Percentiles rank a stretch among this genome's conserved stretches.
Evolutionary conservation across 257 asterid species (phyloP).

Genomic region (Rehmannia glutinosa): DNA sequence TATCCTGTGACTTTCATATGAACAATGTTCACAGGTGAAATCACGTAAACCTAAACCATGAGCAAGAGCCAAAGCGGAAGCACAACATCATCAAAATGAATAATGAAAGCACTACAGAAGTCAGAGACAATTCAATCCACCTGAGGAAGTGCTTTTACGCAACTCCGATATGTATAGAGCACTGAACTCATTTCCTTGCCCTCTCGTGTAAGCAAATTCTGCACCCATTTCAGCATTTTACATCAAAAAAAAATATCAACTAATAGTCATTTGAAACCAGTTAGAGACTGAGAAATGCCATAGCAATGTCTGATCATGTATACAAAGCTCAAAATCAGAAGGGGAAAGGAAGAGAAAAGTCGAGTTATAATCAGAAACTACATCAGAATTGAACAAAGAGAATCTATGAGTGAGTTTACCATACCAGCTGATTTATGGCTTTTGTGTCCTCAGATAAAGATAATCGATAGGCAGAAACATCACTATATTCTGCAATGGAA

Average conservation of each 20-base stretch:
- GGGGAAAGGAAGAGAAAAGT: not conserved
- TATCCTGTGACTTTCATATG: not conserved
- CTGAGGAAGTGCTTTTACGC: constrained; percentile 99
- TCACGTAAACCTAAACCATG: no score
- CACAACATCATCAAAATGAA: not conserved
- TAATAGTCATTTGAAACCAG: constrained; percentile 10
- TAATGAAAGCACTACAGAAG: not conserved
- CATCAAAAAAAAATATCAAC: constrained; percentile 3
- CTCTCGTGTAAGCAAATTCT: constrained; percentile 82
- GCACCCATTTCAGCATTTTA: constrained; percentile 33
- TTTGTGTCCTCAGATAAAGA: constrained; percentile 93
- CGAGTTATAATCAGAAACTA: not conserved
- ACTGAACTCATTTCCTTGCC: constrained; percentile 98
- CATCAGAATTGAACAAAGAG: not conserved
- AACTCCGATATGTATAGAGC: constrained; percentile 91
- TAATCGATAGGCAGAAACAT: constrained; percentile 91
- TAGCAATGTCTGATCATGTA: not conserved
- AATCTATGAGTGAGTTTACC: not conserved
- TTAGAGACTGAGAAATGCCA: not conserved
- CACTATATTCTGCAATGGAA: constrained; percentile 66
- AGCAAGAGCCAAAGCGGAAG: no score
- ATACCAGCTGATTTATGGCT: constrained; percentile 95
- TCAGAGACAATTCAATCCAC: constrained; percentile 31
- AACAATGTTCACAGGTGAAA: not conserved
- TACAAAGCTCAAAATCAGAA: not conserved